Base-by-base conservation (phyloP, 176 grass and related monocot genomes). In the Juncus inflexus region DNA sequence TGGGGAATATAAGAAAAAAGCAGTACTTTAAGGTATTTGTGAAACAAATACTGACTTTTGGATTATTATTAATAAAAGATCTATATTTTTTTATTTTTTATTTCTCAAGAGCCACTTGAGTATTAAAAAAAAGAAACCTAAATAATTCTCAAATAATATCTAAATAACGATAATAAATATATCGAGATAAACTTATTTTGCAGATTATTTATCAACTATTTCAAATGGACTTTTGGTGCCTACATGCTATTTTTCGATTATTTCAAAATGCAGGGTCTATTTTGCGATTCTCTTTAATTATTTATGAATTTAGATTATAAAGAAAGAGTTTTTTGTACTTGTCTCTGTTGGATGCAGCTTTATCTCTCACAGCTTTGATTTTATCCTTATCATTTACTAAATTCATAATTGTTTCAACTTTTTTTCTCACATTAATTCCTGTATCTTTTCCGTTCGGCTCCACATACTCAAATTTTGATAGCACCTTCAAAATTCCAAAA, bases 391-490 rank as follows among this genome's bases (percentile, higher is more conserved):
- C 89, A 82, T 92, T 99, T 58, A 92, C 49, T 59, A 99, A 77
- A 52, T 76, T 78, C 58, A 86, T 43, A 55, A 99, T 89, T 55
- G 89, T 99, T 83, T 92, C 94, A 6, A 84, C 89, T 65, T 99
- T 99, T 78, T 99, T 99, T 66, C 89, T 90, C 58, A 99, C 95
- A 66, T 99, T 99, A 83, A 99, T 84, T 64, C 95, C 95, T 58
- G 70, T 69, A 75, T 99, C 95, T 73, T 99, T 99, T 77, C 95
- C 86, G 80, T 90, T 99, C 58, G 95, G 85, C 54, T 99, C 89
- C 35, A 94, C 80, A 90, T 90, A 92, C 39, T 94, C 89, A 80
- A 99, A 99, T 80, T 76, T 86, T 58, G 89, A 89, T 73, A 92
- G 85, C 75, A 82, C 82, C 87, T 89, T 79, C 28, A 84, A 15